Evolutionary conservation across 2,329 filamentous ascomycete species (phyloP).

Genomic region (Phyllosticta citrichinensis): DNA sequence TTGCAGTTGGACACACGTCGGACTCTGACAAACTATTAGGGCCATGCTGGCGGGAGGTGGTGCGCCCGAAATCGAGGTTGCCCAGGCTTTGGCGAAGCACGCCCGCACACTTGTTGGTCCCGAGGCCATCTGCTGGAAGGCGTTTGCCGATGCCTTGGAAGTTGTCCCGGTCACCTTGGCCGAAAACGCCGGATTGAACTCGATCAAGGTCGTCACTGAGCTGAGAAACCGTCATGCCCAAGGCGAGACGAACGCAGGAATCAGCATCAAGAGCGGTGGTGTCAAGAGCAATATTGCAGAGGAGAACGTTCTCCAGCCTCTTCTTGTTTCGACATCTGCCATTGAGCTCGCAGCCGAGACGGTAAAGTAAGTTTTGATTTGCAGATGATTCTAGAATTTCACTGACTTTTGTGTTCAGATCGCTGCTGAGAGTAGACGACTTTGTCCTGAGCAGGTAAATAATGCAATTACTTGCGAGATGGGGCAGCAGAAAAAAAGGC

Average conservation of each 20-base stretch:
- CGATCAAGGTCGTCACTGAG: conserved; percentile 97
- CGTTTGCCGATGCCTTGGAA: conserved; percentile 95
- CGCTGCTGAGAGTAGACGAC: conserved; percentile 52
- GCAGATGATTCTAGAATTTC: not conserved
- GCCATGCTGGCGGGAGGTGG: conserved; percentile 96
- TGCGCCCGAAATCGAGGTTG: conserved; percentile 93
- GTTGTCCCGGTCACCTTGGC: conserved; percentile 93
- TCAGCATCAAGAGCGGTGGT: conserved; percentile 95
- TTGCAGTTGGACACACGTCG: conserved; percentile 14
- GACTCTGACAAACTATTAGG: not conserved
- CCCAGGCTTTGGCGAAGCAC: conserved; percentile 72
- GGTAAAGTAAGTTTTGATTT: conserved; percentile 56
- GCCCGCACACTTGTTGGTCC: conserved; percentile 78
- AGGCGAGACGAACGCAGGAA: conserved; percentile 90
- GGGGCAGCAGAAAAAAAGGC: not conserved
- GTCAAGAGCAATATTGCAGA: conserved; percentile 96
- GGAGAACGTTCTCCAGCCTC: conserved; percentile 91
- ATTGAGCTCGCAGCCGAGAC: conserved; percentile 97
- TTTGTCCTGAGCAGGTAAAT: conserved; percentile 42
- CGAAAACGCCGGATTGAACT: conserved; percentile 95
- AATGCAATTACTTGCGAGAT: not conserved
- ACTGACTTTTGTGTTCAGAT: not conserved
- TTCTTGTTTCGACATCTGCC: conserved; percentile 93
- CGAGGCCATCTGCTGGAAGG: conserved; percentile 97
- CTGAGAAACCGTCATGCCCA: conserved; percentile 87